Evolutionary conservation across 257 asterid genomes (phyloP).

Genomic region (Solanum rostratum): DNA sequence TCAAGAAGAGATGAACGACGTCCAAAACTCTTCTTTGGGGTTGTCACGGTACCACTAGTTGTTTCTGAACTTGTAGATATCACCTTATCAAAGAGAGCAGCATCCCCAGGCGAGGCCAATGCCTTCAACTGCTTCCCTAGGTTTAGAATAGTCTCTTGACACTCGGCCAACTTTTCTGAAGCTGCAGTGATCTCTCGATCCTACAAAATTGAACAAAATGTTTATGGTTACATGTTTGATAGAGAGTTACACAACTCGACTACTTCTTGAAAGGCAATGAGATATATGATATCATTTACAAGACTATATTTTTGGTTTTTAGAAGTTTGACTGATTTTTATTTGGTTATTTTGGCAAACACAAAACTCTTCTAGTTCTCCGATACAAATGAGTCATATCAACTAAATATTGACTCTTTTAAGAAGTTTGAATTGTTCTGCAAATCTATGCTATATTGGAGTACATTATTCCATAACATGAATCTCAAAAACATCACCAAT

Average conservation of each 20-base stretch:
- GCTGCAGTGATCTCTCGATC: constrained; percentile 73
- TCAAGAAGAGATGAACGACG: constrained; percentile 55
- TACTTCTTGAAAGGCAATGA: neutral
- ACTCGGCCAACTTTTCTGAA: constrained; percentile 77
- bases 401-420: neutral
- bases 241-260: neutral
- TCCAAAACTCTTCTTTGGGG: constrained; percentile 24
- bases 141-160: constrained; percentile 80
- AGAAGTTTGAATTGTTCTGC: neutral
- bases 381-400: neutral
- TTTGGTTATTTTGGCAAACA: neutral
- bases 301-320: neutral
- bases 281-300: neutral
- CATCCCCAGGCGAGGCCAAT: constrained; percentile 54
- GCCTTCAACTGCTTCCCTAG: constrained; percentile 87
- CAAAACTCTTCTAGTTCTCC: neutral
- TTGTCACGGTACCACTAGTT: constrained; percentile 17
- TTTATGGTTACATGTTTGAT: neutral
- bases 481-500: neutral
- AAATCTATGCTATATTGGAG: neutral
- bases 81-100: constrained; percentile 40
- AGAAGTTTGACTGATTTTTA: neutral
- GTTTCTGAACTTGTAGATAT: constrained; percentile 23
- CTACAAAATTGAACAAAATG: constrained; percentile 19
- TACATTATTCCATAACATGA: neutral